Base-by-base conservation (phyloP, 345 rosid species). In the Moringa oleifera region DNA sequence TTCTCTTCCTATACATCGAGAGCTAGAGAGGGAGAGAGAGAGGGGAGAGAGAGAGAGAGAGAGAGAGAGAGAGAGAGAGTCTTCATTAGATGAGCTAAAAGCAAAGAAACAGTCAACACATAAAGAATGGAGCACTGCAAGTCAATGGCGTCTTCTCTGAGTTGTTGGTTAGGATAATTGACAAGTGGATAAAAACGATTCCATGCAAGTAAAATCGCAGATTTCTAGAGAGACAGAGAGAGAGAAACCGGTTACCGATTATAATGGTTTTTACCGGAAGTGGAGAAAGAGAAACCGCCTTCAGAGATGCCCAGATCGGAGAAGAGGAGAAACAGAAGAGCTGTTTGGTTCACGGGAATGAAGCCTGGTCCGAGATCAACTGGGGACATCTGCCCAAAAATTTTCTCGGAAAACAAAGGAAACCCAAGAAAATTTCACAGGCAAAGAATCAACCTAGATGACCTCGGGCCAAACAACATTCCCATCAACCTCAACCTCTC, bases 301-400 rank as follows among this genome's bases (percentile, higher is more conserved):
- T 50, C 19, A 51, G 58, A 28, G 21, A 61, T 56, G 51, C 53
- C 5, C 33, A 28, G 17, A 41, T 41, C 47, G 13, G 47, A 41
- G 13, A 41, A 1, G 17, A 15, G 17, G 17, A 41, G 47, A 41
- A 58, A 18, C 18, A 46, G 28, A 52, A 67, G 37, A 67, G 62
- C 58, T 47, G 69, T 55, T 72, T 55, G 76, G 80, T 76, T 79
- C 71, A 73, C 74, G 72, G 83, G 83, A 79, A 76, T 79, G 83
- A 79, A 79, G 83, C 83, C 83, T 79, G 83, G 83, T 76, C 83
- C 83, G 83, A 79, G 69, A 75, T 76, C 78, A 73, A 17, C 25
- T 51, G 56, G 71, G 22, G 36, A 5, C 19, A 36, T 31, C 19
- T 45, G 24, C 24, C 21, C 60, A 66, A 17, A 57, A 54, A 49